These are phyloP conservation scores for Collybiopsis luxurians DNA, from an alignment of 768 basidiomycete genomes.

Conservation along the genomic window DNA sequence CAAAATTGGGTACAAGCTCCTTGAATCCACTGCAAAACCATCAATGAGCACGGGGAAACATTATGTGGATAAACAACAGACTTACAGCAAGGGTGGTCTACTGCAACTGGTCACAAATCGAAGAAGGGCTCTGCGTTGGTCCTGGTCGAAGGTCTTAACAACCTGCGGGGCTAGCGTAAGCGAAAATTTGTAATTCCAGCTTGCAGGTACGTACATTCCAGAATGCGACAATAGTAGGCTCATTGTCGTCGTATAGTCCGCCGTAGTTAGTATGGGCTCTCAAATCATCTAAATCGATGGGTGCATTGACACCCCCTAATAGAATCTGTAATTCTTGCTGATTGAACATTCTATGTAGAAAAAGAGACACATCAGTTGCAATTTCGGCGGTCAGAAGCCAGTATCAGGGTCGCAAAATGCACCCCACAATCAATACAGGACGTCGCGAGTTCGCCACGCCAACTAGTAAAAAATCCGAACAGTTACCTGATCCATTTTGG, in stretches of 20 bases:
- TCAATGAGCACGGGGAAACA: not conserved
- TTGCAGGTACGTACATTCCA: conserved; percentile 61
- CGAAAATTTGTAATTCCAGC: not conserved
- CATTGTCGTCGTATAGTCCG: conserved; percentile 68
- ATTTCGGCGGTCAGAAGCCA: not conserved
- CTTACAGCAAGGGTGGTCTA: conserved; percentile 82
- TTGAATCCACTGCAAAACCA: conserved; percentile 65
- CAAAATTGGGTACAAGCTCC: conserved; percentile 84
- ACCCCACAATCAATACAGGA: not conserved
- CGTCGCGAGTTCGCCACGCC: not conserved
- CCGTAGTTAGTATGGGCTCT: conserved; percentile 77
- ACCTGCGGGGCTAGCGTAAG: conserved; percentile 48
- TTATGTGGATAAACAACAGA: conserved; percentile 5
- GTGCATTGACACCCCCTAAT: conserved; percentile 83
- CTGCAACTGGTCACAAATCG: conserved; percentile 94
- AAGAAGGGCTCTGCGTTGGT: conserved; percentile 73
- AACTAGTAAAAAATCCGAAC: not conserved
- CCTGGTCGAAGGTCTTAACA: conserved; percentile 73
- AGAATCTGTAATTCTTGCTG: conserved; percentile 93
- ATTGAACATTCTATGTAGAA: conserved; percentile 83
- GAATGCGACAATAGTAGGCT: conserved; percentile 72
- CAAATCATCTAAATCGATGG: conserved; percentile 83
- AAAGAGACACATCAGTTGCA: not conserved
- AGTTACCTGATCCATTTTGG: conserved; percentile 78
- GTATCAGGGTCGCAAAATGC: not conserved